phyloP scores from a whole-genome alignment of 805 yeast genomes.

The Yamadazyma sp. region DNA sequence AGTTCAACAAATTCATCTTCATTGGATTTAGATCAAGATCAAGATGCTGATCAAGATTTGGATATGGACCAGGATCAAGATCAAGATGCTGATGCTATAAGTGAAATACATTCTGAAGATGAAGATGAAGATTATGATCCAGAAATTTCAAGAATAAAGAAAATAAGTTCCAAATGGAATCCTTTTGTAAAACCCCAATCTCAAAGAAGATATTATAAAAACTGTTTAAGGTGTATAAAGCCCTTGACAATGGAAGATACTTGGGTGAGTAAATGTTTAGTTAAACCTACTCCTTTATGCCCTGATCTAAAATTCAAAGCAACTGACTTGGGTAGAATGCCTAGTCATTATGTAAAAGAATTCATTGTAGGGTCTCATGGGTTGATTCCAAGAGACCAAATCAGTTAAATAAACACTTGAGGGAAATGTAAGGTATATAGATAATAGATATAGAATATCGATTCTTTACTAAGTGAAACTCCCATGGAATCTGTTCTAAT shows the following conservation, averaged over 20 bases:
- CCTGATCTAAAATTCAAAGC: conserved; percentile 21
- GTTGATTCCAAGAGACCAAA: conserved; percentile 27
- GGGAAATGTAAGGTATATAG: conserved; percentile 3
- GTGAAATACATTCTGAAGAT: conserved; percentile 17
- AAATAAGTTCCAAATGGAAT: conserved; percentile 41
- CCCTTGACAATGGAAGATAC: conserved; percentile 49
- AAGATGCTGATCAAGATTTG: conserved; percentile 10
- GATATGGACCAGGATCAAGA: no score
- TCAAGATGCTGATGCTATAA: conserved; percentile 11
- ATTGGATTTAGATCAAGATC: conserved; percentile 5
- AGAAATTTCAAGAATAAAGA: conserved; percentile 9
- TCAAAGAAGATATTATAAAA: conserved; percentile 40
- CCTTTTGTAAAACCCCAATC: conserved; percentile 38
- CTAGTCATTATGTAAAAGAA: conserved; percentile 33
- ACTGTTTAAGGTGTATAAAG: conserved; percentile 55
- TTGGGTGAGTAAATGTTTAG: conserved; percentile 50
- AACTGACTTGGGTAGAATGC: conserved; percentile 17
- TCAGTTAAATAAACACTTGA: background rate
- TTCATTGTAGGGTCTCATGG: conserved; percentile 36
- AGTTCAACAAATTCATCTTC: conserved; percentile 4
- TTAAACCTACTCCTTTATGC: conserved; percentile 34
- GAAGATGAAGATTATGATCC: conserved; percentile 20
- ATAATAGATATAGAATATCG: background rate
- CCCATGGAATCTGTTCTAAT: no score
- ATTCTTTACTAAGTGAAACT: no score